These are phyloP conservation scores for Tolypocladium capitatum DNA, from an alignment of 2,329 filamentous ascomycete species.

Conservation along the genomic window DNA sequence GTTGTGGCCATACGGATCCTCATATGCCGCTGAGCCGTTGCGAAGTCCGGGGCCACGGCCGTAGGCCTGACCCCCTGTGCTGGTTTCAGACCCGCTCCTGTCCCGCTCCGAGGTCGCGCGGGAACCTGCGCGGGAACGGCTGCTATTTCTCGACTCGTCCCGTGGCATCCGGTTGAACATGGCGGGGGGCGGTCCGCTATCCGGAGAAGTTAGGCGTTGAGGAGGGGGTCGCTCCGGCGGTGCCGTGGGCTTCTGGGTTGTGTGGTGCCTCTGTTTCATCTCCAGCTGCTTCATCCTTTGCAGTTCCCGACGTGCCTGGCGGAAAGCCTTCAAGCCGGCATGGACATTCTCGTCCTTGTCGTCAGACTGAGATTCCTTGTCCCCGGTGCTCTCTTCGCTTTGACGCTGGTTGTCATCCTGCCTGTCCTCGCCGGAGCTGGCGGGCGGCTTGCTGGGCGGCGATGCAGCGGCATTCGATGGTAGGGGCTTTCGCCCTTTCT, in stretches of 20 bases:
- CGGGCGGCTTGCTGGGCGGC: conserved; percentile 22
- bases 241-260: conserved; percentile 6
- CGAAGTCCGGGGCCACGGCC: conserved; percentile 26
- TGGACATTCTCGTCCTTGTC: conserved; percentile 29
- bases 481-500: conserved; percentile 48
- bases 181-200: conserved; percentile 30
- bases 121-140: conserved; percentile 15
- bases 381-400: not conserved
- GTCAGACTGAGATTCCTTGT: conserved; percentile 4
- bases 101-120: conserved; percentile 30
- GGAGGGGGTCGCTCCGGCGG: conserved; percentile 10
- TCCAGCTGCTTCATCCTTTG: conserved; percentile 43
- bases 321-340: conserved; percentile 41
- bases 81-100: conserved; percentile 42
- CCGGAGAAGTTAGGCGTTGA: conserved; percentile 27
- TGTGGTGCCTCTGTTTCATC: conserved; percentile 27
- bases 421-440: conserved; percentile 2
- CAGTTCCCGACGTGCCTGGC: conserved; percentile 43
- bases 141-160: conserved; percentile 24
- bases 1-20: conserved; percentile 18
- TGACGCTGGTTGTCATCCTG: not conserved
- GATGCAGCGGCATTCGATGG: conserved; percentile 26
- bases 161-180: conserved; percentile 31
- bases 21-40: conserved; percentile 23
- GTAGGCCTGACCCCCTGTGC: conserved; percentile 27